Evolutionary conservation across 805 yeast species (phyloP).

Genomic region (Wickerhamiella musiphila): DNA sequence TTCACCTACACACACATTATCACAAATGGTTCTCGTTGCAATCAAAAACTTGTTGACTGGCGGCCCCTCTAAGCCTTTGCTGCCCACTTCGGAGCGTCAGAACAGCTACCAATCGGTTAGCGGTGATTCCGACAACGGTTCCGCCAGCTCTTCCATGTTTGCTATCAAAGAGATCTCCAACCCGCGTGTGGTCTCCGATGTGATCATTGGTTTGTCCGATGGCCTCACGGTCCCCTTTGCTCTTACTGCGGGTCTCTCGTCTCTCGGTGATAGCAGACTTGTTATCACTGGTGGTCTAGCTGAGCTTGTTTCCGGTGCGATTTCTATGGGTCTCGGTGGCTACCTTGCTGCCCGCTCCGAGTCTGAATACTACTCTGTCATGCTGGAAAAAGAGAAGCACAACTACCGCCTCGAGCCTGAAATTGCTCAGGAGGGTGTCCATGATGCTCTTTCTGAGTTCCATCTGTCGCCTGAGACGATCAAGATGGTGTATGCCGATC

Average conservation of each 20-base stretch:
- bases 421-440: conserved; percentile 55
- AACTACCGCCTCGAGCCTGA: conserved; percentile 12
- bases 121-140: not conserved
- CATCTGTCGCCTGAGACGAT: conserved; percentile 54
- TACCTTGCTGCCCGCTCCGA: conserved; percentile 88
- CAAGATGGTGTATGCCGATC: conserved; percentile 53
- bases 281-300: conserved; percentile 98
- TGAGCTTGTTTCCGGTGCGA: conserved; percentile 90
- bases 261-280: conserved; percentile 72
- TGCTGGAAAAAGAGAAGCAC: conserved; percentile 17
- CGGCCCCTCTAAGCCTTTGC: conserved; percentile 14
- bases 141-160: conserved; percentile 5
- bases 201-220: conserved; percentile 84
- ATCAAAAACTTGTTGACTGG: conserved; percentile 19
- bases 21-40: conserved; percentile 19
- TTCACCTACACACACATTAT: not conserved
- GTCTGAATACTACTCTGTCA: conserved; percentile 20
- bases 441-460: conserved; percentile 62
- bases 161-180: conserved; percentile 15
- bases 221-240: conserved; percentile 99
- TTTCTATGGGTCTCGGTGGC: conserved; percentile 96
- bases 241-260: conserved; percentile 84
- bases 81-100: conserved; percentile 13
- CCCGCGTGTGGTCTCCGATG: conserved; percentile 87
- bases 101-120: not conserved